Conservation (phyloP, 192 early-diverging fungal species). For the Kickxella alabastrina region DNA sequence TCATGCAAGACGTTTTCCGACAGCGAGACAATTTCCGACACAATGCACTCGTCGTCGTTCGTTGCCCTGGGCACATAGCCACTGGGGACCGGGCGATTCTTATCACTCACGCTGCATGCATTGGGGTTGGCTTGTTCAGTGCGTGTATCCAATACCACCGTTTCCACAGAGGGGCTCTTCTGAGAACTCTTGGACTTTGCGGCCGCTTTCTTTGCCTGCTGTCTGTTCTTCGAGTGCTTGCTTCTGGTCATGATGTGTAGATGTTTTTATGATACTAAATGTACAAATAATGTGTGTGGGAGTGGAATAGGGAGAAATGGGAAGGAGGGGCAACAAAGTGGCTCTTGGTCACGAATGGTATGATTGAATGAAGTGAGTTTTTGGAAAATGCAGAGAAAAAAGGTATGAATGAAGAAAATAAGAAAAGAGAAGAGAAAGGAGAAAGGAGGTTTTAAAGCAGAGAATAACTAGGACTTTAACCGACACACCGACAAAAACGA, state of each 20-base stretch:
- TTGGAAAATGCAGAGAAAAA: background rate
- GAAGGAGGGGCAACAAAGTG: too few species aligned
- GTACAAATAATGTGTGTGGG: background rate
- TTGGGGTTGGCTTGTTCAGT: too few species aligned
- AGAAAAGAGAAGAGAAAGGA: background rate
- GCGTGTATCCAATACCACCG: too few species aligned
- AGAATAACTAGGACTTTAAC: background rate
- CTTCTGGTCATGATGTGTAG: conserved; percentile 2
- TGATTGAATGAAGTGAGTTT: background rate
- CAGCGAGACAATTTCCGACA: background rate
- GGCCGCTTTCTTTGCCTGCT: conserved; percentile 7
- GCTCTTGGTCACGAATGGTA: too few species aligned
- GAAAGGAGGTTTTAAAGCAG: background rate
- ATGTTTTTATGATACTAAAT: background rate
- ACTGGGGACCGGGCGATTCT: background rate
- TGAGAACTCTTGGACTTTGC: background rate
- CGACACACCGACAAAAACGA: background rate
- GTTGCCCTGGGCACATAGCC: too few species aligned
- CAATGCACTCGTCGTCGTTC: background rate
- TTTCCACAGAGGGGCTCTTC: too few species aligned
- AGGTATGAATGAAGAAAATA: too few species aligned
- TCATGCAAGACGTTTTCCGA: background rate
- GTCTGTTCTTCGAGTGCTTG: background rate
- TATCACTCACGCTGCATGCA: background rate
- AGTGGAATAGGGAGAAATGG: background rate